Evolutionary conservation across 108 stramenopile genomes (phyloP).

Genomic region (Phaeodactylum tricornutum): DNA sequence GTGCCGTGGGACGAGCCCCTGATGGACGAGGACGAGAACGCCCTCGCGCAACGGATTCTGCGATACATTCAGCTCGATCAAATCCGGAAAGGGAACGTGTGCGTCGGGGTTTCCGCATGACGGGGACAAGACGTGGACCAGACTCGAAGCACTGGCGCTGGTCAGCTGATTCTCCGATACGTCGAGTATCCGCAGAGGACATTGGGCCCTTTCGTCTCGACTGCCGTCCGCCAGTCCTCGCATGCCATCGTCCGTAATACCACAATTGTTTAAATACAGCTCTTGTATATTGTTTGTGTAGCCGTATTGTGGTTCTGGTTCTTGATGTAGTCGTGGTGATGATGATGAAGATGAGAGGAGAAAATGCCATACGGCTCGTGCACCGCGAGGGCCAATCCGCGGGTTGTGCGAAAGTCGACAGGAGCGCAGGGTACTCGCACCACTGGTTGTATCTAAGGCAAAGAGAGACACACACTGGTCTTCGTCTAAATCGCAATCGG

Average conservation of each 20-base stretch:
- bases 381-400: too few species aligned
- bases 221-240: too few species aligned
- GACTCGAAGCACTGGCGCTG: neutral
- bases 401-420: too few species aligned
- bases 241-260: neutral
- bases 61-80: slow-evolving; percentile 14
- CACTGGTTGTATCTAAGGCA: too few species aligned
- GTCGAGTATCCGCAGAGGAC: neutral
- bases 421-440: too few species aligned
- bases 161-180: slow-evolving; percentile 5
- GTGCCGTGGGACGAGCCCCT: neutral
- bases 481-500: too few species aligned
- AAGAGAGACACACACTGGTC: too few species aligned
- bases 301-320: neutral
- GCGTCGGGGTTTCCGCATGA: neutral
- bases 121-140: neutral
- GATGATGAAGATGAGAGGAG: neutral
- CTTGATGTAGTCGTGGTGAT: neutral
- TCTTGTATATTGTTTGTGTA: neutral
- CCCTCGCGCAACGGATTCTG: slow-evolving; percentile 16
- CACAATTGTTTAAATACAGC: neutral
- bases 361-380: neutral
- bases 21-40: slow-evolving; percentile 3
- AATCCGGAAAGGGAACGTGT: neutral
- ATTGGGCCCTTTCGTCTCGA: neutral